Conservation (phyloP, 1,284 basidiomycete species). For the Anthracocystis walkeri region DNA sequence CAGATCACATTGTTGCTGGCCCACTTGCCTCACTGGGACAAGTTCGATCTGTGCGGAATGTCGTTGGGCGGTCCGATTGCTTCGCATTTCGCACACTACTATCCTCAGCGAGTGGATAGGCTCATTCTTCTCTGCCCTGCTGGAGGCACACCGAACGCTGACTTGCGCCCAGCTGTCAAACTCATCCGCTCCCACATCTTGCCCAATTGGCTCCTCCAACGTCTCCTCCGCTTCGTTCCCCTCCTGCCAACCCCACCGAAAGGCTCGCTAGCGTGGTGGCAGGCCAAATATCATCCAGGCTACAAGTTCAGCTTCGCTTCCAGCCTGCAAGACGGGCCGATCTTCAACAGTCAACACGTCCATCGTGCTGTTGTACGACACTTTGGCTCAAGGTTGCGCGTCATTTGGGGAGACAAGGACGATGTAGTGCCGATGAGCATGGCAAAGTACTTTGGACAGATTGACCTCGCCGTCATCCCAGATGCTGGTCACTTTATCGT, state of each 20-base stretch:
- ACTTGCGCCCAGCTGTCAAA: slow-evolving; percentile 32
- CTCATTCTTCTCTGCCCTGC: slow-evolving; percentile 49
- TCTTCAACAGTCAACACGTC: slow-evolving; percentile 38
- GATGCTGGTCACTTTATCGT: slow-evolving; percentile 40
- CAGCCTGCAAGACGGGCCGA: slow-evolving; percentile 43
- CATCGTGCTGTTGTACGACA: slow-evolving; percentile 25
- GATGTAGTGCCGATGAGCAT: slow-evolving; percentile 47
- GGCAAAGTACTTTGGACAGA: slow-evolving; percentile 51
- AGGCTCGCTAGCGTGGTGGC: slow-evolving; percentile 44
- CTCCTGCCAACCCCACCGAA: slow-evolving; percentile 44
- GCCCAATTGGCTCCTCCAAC: slow-evolving; percentile 28
- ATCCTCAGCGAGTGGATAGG: slow-evolving; percentile 37
- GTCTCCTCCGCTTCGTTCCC: slow-evolving; percentile 32
- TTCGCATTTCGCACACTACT: slow-evolving; percentile 49
- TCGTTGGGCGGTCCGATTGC: slow-evolving; percentile 49
- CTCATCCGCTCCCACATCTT: slow-evolving; percentile 44
- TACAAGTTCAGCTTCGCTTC: slow-evolving; percentile 47
- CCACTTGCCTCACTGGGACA: slow-evolving; percentile 46
- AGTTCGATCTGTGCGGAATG: slow-evolving; percentile 51
- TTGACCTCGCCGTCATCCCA: slow-evolving; percentile 44
- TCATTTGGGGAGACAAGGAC: slow-evolving; percentile 54
- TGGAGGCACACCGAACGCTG: slow-evolving; percentile 38
- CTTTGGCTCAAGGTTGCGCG: slow-evolving; percentile 32
- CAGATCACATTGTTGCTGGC: slow-evolving; percentile 49
- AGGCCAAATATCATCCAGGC: slow-evolving; percentile 44